Percentiles rank a stretch among this genome's conserved stretches.
Conservation (phyloP, 2,329 filamentous ascomycete species). For the Sarocladium brachiariae region DNA sequence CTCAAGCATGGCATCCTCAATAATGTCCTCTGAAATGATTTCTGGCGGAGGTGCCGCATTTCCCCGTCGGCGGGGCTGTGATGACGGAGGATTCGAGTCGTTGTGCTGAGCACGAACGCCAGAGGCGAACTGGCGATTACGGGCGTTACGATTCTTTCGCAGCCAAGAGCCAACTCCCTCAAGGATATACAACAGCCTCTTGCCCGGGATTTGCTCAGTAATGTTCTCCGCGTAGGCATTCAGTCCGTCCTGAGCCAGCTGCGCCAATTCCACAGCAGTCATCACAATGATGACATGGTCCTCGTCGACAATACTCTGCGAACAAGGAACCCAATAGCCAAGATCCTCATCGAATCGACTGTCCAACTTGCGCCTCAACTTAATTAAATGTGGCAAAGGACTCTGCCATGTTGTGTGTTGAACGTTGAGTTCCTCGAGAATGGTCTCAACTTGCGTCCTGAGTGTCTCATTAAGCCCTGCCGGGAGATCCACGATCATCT, state of each 20-base stretch:
- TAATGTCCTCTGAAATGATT: slow-evolving; percentile 57
- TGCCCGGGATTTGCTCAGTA: slow-evolving; percentile 42
- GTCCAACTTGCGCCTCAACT: slow-evolving; percentile 63
- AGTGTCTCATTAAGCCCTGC: slow-evolving; percentile 42
- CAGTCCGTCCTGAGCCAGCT: slow-evolving; percentile 44
- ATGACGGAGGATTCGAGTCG: slow-evolving; percentile 17
- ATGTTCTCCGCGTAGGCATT: slow-evolving; percentile 52
- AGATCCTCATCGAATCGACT: slow-evolving; percentile 53
- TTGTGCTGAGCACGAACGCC: slow-evolving; percentile 47
- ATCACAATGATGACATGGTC: slow-evolving; percentile 57
- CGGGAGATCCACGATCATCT: slow-evolving; percentile 73
- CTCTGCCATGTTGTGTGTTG: slow-evolving; percentile 38
- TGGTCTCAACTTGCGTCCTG: slow-evolving; percentile 37
- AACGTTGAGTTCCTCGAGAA: slow-evolving; percentile 46
- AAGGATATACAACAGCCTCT: slow-evolving; percentile 61
- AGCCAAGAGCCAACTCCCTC: slow-evolving; percentile 62
- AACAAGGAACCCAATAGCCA: slow-evolving; percentile 59
- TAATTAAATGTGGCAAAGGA: slow-evolving; percentile 46
- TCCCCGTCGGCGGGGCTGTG: slow-evolving; percentile 27
- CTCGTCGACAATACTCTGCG: slow-evolving; percentile 44
- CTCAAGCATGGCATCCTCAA: slow-evolving; percentile 65
- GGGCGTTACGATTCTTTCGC: slow-evolving; percentile 59
- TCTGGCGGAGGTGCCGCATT: slow-evolving; percentile 31
- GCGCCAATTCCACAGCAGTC: slow-evolving; percentile 58
- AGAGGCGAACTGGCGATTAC: slow-evolving; percentile 61